These are phyloP conservation scores for Penstemon davidsonii DNA, from an alignment of 257 asterid genomes.

Conservation along the genomic window DNA sequence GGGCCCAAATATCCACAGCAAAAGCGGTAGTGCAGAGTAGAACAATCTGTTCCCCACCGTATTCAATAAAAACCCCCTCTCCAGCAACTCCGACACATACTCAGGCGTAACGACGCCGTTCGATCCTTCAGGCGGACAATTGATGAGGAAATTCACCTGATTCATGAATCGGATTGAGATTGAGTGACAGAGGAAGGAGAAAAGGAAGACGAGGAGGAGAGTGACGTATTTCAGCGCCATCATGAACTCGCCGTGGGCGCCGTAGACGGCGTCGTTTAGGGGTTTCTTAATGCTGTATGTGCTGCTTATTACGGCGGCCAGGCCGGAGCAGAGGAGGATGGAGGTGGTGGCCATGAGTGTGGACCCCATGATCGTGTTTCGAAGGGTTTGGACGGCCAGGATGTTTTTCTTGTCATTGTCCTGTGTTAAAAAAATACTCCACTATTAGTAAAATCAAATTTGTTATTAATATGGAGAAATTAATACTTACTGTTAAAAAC, in stretches of 20 bases:
- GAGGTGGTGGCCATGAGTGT: slow-evolving; percentile 96
- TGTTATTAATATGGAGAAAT: too few relatives aligned
- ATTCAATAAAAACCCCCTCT: slow-evolving; percentile 60
- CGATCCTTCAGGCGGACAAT: slow-evolving; percentile 54
- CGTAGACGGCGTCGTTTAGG: slow-evolving; percentile 66
- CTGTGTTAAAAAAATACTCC: slow-evolving; percentile 33
- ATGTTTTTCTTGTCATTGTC: slow-evolving; percentile 94
- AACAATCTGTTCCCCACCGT: slow-evolving; percentile 76
- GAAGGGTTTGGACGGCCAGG: slow-evolving; percentile 79
- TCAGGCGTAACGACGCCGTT: slow-evolving; percentile 48
- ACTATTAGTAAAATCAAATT: neutral
- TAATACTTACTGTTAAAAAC: too few relatives aligned
- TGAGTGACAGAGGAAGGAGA: slow-evolving; percentile 81
- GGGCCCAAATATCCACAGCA: slow-evolving; percentile 93
- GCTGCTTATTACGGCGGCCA: slow-evolving; percentile 94
- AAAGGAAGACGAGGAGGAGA: slow-evolving; percentile 61
- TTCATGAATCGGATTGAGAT: slow-evolving; percentile 75
- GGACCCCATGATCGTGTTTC: slow-evolving; percentile 89
- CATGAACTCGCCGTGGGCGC: slow-evolving; percentile 94
- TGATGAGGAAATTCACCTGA: slow-evolving; percentile 86
- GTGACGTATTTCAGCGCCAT: slow-evolving; percentile 76
- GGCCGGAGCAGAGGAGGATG: slow-evolving; percentile 73
- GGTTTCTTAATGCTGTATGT: slow-evolving; percentile 88
- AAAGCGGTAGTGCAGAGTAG: slow-evolving; percentile 73
- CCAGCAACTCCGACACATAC: slow-evolving; percentile 72